These are phyloP conservation scores for Thraustochytrium striatum DNA, from an alignment of 352 stramenopile genomes.

Conservation along the genomic window DNA sequence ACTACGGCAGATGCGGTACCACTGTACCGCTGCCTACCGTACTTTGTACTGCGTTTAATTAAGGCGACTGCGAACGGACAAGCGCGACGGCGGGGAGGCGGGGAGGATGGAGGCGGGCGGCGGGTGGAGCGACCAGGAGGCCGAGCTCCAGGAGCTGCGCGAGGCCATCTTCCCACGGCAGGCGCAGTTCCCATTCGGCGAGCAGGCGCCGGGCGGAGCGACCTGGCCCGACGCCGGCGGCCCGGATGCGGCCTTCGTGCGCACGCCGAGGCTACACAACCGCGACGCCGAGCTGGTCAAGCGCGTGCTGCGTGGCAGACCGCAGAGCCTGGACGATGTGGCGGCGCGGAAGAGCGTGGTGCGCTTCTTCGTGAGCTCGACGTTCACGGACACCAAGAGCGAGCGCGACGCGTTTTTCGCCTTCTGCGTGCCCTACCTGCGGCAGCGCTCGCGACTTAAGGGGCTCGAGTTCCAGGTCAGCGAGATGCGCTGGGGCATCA, in stretches of 20 bases:
- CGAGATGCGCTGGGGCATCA: slow-evolving; percentile 47
- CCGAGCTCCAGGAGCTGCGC: neutral
- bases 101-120: too few relatives aligned
- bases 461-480: slow-evolving; percentile 34
- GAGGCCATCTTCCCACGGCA: neutral
- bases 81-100: too few relatives aligned
- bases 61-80: too few relatives aligned
- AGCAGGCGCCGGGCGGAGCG: neutral
- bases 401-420: slow-evolving; percentile 25
- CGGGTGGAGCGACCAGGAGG: neutral
- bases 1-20: too few relatives aligned
- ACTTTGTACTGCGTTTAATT: too few relatives aligned
- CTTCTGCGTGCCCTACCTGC: slow-evolving; percentile 13
- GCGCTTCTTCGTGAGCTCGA: slow-evolving; percentile 29
- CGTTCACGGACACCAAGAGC: slow-evolving; percentile 13
- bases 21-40: too few relatives aligned
- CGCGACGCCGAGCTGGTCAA: neutral
- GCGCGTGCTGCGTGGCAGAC: neutral
- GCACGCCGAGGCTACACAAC: neutral
- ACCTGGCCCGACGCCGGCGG: neutral
- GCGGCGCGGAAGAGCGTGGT: slow-evolving; percentile 5
- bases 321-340: neutral
- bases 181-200: neutral
- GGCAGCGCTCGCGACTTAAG: neutral
- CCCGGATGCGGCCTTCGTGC: neutral